phyloP scores from a whole-genome alignment of 2,329 filamentous ascomycete species.

The Botryosphaeria dothidea region DNA sequence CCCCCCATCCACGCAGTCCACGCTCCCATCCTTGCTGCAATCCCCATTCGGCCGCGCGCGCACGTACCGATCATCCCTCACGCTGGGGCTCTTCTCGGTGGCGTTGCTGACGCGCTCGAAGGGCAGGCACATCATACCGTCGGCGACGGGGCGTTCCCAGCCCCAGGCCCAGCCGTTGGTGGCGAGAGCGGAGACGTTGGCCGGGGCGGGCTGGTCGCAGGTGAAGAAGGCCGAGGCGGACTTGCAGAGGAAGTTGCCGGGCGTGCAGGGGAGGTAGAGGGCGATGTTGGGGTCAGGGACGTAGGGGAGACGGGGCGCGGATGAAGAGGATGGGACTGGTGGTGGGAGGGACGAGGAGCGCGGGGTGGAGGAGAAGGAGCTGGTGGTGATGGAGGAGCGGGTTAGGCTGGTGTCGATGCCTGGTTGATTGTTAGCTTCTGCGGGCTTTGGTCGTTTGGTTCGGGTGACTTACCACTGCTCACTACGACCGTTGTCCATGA shows the following conservation, averaged over 20 bases:
- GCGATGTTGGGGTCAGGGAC: conserved; percentile 27
- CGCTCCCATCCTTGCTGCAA: conserved; percentile 25
- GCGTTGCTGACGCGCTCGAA: conserved; percentile 17
- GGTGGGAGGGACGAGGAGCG: conserved; percentile 18
- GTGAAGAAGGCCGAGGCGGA: conserved; percentile 36
- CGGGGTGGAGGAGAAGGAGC: conserved; percentile 10
- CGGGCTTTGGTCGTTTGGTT: not conserved
- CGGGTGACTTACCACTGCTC: conserved; percentile 18
- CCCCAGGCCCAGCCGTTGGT: conserved; percentile 32
- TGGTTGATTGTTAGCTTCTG: not conserved
- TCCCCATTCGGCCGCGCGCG: conserved; percentile 28
- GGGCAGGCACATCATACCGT: conserved; percentile 40
- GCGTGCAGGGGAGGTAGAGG: conserved; percentile 38
- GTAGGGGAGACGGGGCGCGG: conserved; percentile 24
- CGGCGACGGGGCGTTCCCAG: conserved; percentile 31
- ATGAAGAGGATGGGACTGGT: too few species aligned
- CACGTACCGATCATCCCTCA: conserved; percentile 35
- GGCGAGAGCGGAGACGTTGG: not conserved
- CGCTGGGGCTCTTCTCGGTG: conserved; percentile 22
- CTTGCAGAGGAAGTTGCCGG: conserved; percentile 43
- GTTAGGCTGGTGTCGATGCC: not conserved
- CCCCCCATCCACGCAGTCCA: conserved; percentile 24
- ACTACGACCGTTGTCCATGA: conserved; percentile 1
- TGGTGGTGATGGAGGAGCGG: not conserved
- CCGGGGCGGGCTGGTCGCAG: conserved; percentile 29